phyloP scores from a whole-genome alignment of 106 monocot genomes.

The Narthecium ossifragum region DNA sequence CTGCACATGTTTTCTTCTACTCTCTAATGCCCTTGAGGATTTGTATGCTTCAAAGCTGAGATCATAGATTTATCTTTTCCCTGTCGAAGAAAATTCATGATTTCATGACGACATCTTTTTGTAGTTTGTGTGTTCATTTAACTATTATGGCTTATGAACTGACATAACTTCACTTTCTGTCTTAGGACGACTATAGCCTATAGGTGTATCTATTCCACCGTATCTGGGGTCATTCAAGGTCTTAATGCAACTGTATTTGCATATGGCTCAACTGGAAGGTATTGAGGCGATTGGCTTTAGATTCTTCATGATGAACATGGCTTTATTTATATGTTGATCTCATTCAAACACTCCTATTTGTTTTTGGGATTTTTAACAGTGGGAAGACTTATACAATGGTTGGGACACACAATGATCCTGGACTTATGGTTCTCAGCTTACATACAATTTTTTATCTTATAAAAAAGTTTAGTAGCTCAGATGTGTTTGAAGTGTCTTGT shows the following conservation, averaged over 20 bases:
- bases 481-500: conserved; percentile 91
- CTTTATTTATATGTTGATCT: background rate
- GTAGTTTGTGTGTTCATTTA: background rate
- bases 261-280: conserved; percentile 99
- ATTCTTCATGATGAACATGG: background rate
- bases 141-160: background rate
- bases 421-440: conserved; percentile 99
- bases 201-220: conserved; percentile 70
- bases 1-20: too few relatives aligned
- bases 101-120: background rate
- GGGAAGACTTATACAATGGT: conserved; percentile 99
- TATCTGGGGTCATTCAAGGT: conserved; percentile 88
- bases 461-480: conserved; percentile 61
- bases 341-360: background rate
- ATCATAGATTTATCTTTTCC: background rate
- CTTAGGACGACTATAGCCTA: conserved; percentile 95
- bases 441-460: conserved; percentile 96
- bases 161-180: background rate
- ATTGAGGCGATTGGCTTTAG: background rate
- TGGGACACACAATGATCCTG: conserved; percentile 86
- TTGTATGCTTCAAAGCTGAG: background rate
- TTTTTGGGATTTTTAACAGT: conserved; percentile 46
- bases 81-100: background rate
- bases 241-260: conserved; percentile 99
- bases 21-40: too few relatives aligned